These are phyloP conservation scores for Pyropia haitanensis DNA, from an alignment of 23 red algal species.

Conservation along the genomic window DNA sequence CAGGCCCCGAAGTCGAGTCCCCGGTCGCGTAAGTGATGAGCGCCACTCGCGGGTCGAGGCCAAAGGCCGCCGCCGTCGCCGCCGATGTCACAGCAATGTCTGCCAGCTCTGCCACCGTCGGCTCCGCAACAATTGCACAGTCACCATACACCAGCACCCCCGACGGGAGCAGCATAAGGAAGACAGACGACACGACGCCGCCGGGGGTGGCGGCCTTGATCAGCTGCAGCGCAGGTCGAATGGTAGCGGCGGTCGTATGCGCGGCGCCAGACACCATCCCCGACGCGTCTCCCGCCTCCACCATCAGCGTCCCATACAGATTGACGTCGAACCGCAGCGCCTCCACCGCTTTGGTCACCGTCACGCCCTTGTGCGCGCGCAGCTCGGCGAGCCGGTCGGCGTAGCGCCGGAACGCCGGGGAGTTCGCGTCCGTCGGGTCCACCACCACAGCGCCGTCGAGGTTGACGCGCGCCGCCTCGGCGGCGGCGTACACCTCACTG, in stretches of 20 bases:
- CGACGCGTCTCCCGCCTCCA: constrained; percentile 10
- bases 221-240: background rate
- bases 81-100: constrained; percentile 8
- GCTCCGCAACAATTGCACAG: constrained; percentile 5
- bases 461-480: background rate
- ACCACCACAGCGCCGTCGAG: constrained; percentile 2
- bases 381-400: background rate
- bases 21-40: constrained; percentile 11
- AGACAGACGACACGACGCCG: constrained; percentile 11
- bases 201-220: background rate
- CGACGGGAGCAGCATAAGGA: constrained; percentile 3
- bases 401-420: background rate
- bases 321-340: constrained; percentile 1
- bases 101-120: constrained; percentile 1
- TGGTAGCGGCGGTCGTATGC: background rate
- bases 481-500: background rate
- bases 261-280: constrained; percentile 4
- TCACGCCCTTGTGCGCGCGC: constrained; percentile 10
- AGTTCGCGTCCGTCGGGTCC: constrained; percentile 1
- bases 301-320: constrained; percentile 11
- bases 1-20: background rate
- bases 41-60: constrained; percentile 19
- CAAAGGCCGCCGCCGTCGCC: background rate
- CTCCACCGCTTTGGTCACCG: background rate
- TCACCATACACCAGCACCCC: constrained; percentile 11